Conservation (phyloP, 495 filamentous ascomycete genomes). For the Aspergillus haitiensis region DNA sequence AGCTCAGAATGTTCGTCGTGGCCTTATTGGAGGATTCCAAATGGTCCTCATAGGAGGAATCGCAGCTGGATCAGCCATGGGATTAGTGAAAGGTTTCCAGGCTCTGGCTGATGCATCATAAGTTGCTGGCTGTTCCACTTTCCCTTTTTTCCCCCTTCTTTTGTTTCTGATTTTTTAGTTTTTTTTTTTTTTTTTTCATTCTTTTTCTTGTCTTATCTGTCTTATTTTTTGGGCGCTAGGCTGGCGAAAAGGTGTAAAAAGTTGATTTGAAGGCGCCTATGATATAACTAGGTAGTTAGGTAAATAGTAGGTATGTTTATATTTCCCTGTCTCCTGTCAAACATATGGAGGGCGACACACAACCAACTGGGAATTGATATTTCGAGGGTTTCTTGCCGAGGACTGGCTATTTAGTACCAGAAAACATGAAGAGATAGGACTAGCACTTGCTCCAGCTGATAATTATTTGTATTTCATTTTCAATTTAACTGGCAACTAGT, state of each 20-base stretch:
- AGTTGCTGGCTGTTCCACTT: background rate
- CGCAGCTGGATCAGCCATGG: conserved; percentile 65
- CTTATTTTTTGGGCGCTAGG: background rate
- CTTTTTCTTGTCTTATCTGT: background rate
- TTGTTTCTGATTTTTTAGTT: background rate
- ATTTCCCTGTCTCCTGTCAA: background rate
- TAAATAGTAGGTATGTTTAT: background rate
- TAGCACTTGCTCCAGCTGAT: too few species aligned
- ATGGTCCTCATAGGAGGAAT: conserved; percentile 68
- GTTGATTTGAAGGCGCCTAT: background rate
- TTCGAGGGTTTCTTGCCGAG: too few species aligned
- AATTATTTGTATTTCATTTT: too few species aligned
- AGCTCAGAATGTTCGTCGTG: conserved; percentile 40
- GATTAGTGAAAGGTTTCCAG: conserved; percentile 60
- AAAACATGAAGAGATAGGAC: too few species aligned
- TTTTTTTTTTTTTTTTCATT: background rate
- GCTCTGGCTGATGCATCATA: conserved; percentile 30
- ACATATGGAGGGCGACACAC: background rate
- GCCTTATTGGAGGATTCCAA: conserved; percentile 52
- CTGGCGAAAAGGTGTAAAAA: background rate
- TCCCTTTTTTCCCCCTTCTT: background rate
- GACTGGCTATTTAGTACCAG: too few species aligned
- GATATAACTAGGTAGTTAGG: background rate
- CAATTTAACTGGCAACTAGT: too few species aligned
- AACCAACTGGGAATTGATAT: too few species aligned